Base-by-base conservation (phyloP, 257 asterid genomes). In the Solanum tarijense region DNA sequence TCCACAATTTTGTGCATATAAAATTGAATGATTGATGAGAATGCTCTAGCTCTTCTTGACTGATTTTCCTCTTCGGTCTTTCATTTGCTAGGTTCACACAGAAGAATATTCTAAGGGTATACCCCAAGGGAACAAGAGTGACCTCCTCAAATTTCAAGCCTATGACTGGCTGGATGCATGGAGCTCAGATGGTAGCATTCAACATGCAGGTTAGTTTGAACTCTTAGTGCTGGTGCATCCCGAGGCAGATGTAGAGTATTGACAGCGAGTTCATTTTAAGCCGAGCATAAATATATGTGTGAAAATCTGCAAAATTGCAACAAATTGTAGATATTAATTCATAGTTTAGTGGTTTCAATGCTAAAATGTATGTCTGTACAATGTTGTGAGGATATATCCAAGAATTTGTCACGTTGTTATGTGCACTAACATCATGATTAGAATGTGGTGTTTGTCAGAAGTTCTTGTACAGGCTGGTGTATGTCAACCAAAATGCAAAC, bases 131-230 rank as follows among this genome's bases (percentile, higher is more conserved):
- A 78, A 94, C 98, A 34, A 88, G 98, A 60, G 98, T 97, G 35
- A 95, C 96, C 74, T 97, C 98, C 86, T 93, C 99, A 60, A 97
- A 97, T 88, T 97, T 93, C 88, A 87, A 91, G 86, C 98, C 99
- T 2, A 86, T 89, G 25, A 91, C 85, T 6, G 98, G 96, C 21
- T 97, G 99, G 99, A 94, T 91, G 91, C 99, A 96, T 82, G 98
- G 99, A 88, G 99, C 98, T 60, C 99, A 97, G 92, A 96, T 97
- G 99, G 96, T 95, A 86, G 99, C 98, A 65, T 96, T 96, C 35
- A 97, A 97, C 87, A 97, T 96, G 99, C 99, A 97, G 98, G 99
- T 95, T 88, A 41, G 74, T 86, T 29, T 29, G 27, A 46, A 27
- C 41, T 46, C 29, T 46, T 6, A 18, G 32, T 46, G 69, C 11